Percentiles rank a stretch among this genome's conserved stretches.
These are phyloP conservation scores for Lepidium didymum DNA, from an alignment of 345 rosid genomes.

Conservation along the genomic window DNA sequence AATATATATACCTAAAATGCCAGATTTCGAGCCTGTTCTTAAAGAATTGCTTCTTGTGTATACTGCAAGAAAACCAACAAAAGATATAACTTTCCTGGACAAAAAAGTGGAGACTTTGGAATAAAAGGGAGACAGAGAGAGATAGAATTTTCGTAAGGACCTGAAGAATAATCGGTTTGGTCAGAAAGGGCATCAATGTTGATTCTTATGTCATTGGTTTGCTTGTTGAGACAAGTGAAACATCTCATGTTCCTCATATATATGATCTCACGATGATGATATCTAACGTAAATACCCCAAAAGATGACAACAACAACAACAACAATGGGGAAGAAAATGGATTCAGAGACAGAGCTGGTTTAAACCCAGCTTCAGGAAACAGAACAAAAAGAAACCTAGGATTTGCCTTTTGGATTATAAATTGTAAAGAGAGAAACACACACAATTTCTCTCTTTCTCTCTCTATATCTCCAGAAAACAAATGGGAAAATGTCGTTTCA, in stretches of 20 bases:
- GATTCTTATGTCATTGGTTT: conserved; percentile 45
- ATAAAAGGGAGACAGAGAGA: too few species aligned
- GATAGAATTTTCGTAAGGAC: conserved; percentile 26
- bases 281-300: background rate
- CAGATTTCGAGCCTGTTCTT: conserved; percentile 12
- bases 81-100: background rate
- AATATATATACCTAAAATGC: conserved; percentile 22
- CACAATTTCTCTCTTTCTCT: background rate
- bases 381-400: background rate
- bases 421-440: background rate
- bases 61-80: conserved; percentile 6
- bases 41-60: conserved; percentile 20
- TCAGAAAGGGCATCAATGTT: conserved; percentile 47
- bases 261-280: background rate
- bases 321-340: background rate
- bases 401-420: conserved; percentile 2
- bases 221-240: conserved; percentile 58
- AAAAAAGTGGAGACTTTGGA: background rate
- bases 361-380: conserved; percentile 22
- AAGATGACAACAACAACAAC: conserved; percentile 2
- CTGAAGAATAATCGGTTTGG: conserved; percentile 37
- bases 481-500: background rate
- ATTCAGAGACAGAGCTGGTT: conserved; percentile 24
- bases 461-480: conserved; percentile 8
- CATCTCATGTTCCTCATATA: conserved; percentile 45